Evolutionary conservation across 192 early-diverging fungal species (phyloP), one percentile per base, ranked within the genome.

Genomic region (Coemansia sp.): DNA sequence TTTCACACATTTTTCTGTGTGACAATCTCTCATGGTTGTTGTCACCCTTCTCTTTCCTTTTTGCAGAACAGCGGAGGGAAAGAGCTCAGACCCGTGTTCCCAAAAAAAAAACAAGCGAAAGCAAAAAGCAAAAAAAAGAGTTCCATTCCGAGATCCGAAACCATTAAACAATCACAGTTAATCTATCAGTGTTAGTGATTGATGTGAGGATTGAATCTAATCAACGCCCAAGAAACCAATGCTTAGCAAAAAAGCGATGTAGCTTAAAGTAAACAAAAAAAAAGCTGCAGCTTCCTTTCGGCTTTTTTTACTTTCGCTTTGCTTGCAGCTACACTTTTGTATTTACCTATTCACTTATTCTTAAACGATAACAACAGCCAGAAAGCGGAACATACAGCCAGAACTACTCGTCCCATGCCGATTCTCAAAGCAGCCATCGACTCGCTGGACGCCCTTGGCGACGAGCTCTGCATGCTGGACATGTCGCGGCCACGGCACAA

Each of bases 401-500:
- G 32, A 32, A 32, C 32, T 4, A 32, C 32, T 0, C 32, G 2
- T 32, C 32, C 32, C 45, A 81, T 81, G 79, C 59, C 74, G 3
- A 70, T 81, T 65, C 66, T 75, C 9, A 69, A 53, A 19, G 71
- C 67, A 11, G 75, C 75, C 21, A 67, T 83, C 13, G 63, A 57
- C 21, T 72, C 71, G 19, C 67, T 83, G 9, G 80, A 83, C 45
- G 39, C 75, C 4, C 63, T 77, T 32, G 80, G 70, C n/a, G 68
- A 69, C 61, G 76, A 77, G 59, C 72, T 83, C 10, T 83, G 75
- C 48, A 52, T 53, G 58, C 67, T 77, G 39, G 76, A 83, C 63
- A 54, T 83, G 43, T 77, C 80, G 18, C 62, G 53, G 32, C 71
- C 75, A 2, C 75, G 80, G 44, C 68, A 77, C 69, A 83, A 83